Base-by-base conservation (phyloP, 2,329 filamentous ascomycete genomes). In the Sarocladium brachiariae region DNA sequence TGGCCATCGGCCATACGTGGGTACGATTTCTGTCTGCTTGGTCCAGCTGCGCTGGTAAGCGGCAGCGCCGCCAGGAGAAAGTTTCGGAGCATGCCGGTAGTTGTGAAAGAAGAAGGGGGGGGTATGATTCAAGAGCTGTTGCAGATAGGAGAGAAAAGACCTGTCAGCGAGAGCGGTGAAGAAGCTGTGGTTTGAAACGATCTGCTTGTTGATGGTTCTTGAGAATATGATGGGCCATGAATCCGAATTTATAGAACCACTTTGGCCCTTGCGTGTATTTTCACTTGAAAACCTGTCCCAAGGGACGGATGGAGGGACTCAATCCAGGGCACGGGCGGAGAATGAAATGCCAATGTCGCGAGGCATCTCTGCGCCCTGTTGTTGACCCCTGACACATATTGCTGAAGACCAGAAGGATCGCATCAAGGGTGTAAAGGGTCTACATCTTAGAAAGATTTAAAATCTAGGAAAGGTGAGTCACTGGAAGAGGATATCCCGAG, bases 221-320 rank as follows among this genome's bases (percentile, higher is more conserved):
- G n/a, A n/a, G n/a, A n/a, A n/a, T n/a, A n/a, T n/a, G n/a, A n/a
- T 35, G 14, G 35, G 11, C 35, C 19, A 18, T 13, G 7, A 39
- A 8, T 21, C 35, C 7, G 18, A 4, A 8, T 43, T 43, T 43
- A 43, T 43, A 43, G 21, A 27, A 7, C 5, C 4, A n/a, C 9
- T 9, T 4, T 3, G 9, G n/a, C 16, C 23, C 18, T 37, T 16
- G 23, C 58, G 56, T 53, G 58, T 56, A 60, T 57, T 49, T 56
- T 50, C 51, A 52, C 53, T 50, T 51, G 49, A 43, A 43, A 13
- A 23, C 11, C 14, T 14, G 8, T 19, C 11, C 6, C 24, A 43
- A 23, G 39, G 39, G n/a, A 25, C 21, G 9, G n/a, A 11, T 25
- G 39, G 27, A 43, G 39, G 39, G 39, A 10, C 16, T 14, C 21